Conservation (phyloP, 352 stramenopile genomes). For the Pythium phragmiticola region DNA sequence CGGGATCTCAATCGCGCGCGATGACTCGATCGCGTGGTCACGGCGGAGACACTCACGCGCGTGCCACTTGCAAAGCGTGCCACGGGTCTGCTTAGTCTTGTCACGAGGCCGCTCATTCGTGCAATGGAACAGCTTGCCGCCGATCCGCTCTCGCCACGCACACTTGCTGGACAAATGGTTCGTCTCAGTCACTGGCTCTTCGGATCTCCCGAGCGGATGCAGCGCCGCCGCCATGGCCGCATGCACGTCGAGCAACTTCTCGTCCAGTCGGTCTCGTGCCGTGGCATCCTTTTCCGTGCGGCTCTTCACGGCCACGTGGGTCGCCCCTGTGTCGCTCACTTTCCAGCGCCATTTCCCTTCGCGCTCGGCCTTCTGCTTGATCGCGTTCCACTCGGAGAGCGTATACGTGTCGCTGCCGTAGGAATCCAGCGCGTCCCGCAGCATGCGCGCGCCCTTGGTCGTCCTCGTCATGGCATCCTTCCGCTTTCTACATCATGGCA, state of each 20-base stretch:
- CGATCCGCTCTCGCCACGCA: constrained; percentile 27
- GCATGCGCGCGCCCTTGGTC: constrained; percentile 66
- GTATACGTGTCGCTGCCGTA: constrained; percentile 28
- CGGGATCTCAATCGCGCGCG: constrained; percentile 48
- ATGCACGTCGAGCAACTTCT: constrained; percentile 21
- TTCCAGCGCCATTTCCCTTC: constrained; percentile 36
- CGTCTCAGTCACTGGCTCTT: neutral
- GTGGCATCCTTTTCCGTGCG: constrained; percentile 17
- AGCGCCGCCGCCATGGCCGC: constrained; percentile 24
- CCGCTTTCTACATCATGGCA: no score
- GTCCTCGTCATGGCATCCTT: constrained; percentile 51
- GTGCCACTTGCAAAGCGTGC: constrained; percentile 53
- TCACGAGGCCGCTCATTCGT: constrained; percentile 22
- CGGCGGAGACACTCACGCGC: constrained; percentile 37
- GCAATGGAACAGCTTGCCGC: constrained; percentile 32
- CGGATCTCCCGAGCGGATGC: neutral
- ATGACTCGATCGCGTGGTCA: constrained; percentile 51
- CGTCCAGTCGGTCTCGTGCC: constrained; percentile 7
- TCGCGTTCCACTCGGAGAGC: constrained; percentile 33
- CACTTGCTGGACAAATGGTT: neutral
- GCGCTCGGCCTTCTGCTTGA: constrained; percentile 28
- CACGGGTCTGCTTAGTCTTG: constrained; percentile 1
- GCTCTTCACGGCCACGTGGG: constrained; percentile 17
- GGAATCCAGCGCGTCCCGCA: constrained; percentile 47
- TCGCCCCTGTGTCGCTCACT: constrained; percentile 17